Evolutionary conservation across 192 early-diverging fungal genomes (phyloP).

Genomic region (Piromyces finnis): DNA sequence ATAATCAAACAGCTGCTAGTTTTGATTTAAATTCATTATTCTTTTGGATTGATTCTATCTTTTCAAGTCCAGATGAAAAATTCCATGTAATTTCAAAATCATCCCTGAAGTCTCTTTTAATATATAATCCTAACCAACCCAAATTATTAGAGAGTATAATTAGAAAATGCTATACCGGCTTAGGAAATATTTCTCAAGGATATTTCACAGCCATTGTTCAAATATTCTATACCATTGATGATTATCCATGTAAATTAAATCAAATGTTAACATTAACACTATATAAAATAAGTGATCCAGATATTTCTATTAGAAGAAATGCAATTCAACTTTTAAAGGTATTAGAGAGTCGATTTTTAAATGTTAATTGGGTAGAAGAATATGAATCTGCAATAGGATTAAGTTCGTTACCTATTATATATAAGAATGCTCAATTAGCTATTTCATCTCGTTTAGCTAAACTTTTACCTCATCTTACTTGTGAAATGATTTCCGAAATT

Average conservation of each 20-base stretch:
- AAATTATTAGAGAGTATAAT: conserved; percentile 42
- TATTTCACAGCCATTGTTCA: conserved; percentile 62
- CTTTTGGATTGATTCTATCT: conserved; percentile 20
- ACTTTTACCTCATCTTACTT: conserved; percentile 38
- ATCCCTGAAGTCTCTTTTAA: conserved; percentile 51
- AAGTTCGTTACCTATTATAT: conserved; percentile 52
- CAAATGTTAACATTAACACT: conserved; percentile 47
- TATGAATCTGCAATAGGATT: conserved; percentile 46
- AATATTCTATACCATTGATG: conserved; percentile 32
- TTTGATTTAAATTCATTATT: conserved; percentile 18
- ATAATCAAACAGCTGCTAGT: neutral
- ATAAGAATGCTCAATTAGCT: conserved; percentile 55
- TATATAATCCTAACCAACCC: conserved; percentile 28
- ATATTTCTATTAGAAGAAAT: conserved; percentile 41
- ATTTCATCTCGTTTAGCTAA: conserved; percentile 49
- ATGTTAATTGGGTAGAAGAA: conserved; percentile 36
- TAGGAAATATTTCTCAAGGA: conserved; percentile 43
- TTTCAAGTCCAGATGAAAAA: conserved; percentile 15
- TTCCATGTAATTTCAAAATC: conserved; percentile 22
- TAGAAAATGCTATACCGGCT: conserved; percentile 51
- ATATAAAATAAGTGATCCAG: conserved; percentile 60
- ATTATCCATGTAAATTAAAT: conserved; percentile 44
- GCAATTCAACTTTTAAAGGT: conserved; percentile 51
- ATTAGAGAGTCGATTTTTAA: conserved; percentile 45
- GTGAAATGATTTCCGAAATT: conserved; percentile 57